Percentiles rank a stretch among this genome's conserved stretches.
These are phyloP conservation scores for Globisporangium polare DNA, from an alignment of 352 stramenopile species.

Conservation along the genomic window DNA sequence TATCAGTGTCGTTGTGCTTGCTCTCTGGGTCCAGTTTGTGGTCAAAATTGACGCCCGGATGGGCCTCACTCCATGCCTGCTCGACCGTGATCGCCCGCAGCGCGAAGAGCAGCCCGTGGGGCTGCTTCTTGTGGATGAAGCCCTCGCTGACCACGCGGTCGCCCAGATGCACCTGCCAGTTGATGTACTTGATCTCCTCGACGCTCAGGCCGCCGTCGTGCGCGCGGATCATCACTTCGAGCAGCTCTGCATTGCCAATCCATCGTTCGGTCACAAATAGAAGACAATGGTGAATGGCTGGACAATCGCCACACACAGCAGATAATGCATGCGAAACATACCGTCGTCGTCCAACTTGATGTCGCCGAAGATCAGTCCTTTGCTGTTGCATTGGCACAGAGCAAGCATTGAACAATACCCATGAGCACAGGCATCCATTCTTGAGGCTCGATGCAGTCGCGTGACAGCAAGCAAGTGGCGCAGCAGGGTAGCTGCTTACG, in stretches of 20 bases:
- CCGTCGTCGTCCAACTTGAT: slow-evolving; percentile 64
- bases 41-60: slow-evolving; percentile 54
- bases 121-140: slow-evolving; percentile 37
- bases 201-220: slow-evolving; percentile 50
- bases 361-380: slow-evolving; percentile 79
- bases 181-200: slow-evolving; percentile 62
- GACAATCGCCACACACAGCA: background rate
- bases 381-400: slow-evolving; percentile 31
- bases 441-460: background rate
- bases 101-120: slow-evolving; percentile 50
- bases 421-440: background rate
- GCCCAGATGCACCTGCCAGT: slow-evolving; percentile 78
- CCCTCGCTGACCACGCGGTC: slow-evolving; percentile 51
- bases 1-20: background rate
- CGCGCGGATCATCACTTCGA: slow-evolving; percentile 83
- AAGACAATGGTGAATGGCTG: background rate
- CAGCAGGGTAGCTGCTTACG: slow-evolving; percentile 29
- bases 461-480: no score
- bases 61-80: slow-evolving; percentile 50
- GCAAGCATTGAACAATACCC: background rate
- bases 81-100: slow-evolving; percentile 43
- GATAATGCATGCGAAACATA: slow-evolving; percentile 13
- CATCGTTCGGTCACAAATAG: background rate
- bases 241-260: slow-evolving; percentile 35
- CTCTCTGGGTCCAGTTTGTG: slow-evolving; percentile 22